Conservation (phyloP, 2,329 filamentous ascomycete species). For the Aspergillus amoenus region DNA sequence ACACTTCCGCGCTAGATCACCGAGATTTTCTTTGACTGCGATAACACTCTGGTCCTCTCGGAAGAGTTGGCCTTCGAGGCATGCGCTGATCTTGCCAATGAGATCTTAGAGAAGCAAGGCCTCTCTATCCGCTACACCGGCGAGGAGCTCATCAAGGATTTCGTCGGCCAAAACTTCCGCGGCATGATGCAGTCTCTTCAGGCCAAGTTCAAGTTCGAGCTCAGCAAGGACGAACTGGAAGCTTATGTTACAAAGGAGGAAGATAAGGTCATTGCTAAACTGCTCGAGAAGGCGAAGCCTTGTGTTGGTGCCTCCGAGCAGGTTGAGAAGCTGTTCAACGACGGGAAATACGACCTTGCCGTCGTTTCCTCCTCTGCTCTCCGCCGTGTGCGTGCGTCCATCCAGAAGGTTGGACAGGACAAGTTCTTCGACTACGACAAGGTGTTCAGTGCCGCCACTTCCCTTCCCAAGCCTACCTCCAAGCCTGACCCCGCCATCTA, state of each 20-base stretch:
- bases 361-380: conserved; percentile 81
- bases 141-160: conserved; percentile 75
- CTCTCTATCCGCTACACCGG: conserved; percentile 72
- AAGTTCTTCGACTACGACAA: conserved; percentile 74
- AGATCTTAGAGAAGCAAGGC: conserved; percentile 69
- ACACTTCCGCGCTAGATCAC: conserved; percentile 54
- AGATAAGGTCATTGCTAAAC: conserved; percentile 78
- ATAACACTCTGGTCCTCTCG: conserved; percentile 92
- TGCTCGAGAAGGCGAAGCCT: conserved; percentile 65
- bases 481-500: conserved; percentile 93
- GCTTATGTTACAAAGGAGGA: conserved; percentile 74
- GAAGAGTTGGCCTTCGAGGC: conserved; percentile 90
- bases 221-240: conserved; percentile 68
- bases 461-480: conserved; percentile 73
- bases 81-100: conserved; percentile 84
- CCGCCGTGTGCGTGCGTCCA: conserved; percentile 71
- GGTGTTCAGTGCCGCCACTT: conserved; percentile 80
- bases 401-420: conserved; percentile 76
- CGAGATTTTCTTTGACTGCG: conserved; percentile 68
- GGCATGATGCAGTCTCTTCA: conserved; percentile 81
- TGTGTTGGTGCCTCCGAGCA: conserved; percentile 68
- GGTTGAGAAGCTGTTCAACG: conserved; percentile 63
- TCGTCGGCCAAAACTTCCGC: conserved; percentile 92
- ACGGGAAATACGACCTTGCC: conserved; percentile 68
- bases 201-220: conserved; percentile 70